Evolutionary conservation across 805 yeast genomes (phyloP).

Genomic region (Nakazawaea peltata): DNA sequence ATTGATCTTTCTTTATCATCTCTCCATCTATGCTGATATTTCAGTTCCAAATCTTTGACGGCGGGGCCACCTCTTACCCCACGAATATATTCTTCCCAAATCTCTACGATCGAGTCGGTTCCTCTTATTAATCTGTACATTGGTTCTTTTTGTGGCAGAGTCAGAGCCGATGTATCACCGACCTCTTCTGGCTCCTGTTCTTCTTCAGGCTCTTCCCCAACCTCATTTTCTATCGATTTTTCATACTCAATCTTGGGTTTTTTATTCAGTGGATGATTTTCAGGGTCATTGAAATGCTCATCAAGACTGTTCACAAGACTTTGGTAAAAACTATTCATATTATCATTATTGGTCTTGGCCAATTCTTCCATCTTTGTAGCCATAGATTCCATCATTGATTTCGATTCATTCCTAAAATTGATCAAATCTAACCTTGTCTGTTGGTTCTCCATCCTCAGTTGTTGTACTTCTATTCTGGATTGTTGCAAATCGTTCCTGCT

Average conservation of each 20-base stretch:
- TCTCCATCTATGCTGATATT: slow-evolving; percentile 49
- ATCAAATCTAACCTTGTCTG: slow-evolving; percentile 9
- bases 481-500: slow-evolving; percentile 10
- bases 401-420: slow-evolving; percentile 9
- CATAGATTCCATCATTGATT: slow-evolving; percentile 2
- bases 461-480: slow-evolving; percentile 9
- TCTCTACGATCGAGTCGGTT: slow-evolving; percentile 33
- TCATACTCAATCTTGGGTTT: background rate
- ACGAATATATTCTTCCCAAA: slow-evolving; percentile 49
- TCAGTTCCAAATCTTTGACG: slow-evolving; percentile 36
- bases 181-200: background rate
- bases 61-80: slow-evolving; percentile 47
- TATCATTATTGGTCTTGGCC: slow-evolving; percentile 1
- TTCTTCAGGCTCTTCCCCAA: background rate
- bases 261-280: background rate
- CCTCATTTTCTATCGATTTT: background rate
- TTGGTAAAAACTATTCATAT: slow-evolving; percentile 6
- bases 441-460: slow-evolving; percentile 8
- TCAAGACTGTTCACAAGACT: slow-evolving; percentile 8
- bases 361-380: slow-evolving; percentile 5
- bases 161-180: background rate
- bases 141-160: slow-evolving; percentile 5
- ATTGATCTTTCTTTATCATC: slow-evolving; percentile 43
- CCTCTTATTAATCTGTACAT: slow-evolving; percentile 9
- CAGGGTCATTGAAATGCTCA: slow-evolving; percentile 2